phyloP scores from a whole-genome alignment of 495 filamentous ascomycete genomes.

The Talaromyces proteolyticus region DNA sequence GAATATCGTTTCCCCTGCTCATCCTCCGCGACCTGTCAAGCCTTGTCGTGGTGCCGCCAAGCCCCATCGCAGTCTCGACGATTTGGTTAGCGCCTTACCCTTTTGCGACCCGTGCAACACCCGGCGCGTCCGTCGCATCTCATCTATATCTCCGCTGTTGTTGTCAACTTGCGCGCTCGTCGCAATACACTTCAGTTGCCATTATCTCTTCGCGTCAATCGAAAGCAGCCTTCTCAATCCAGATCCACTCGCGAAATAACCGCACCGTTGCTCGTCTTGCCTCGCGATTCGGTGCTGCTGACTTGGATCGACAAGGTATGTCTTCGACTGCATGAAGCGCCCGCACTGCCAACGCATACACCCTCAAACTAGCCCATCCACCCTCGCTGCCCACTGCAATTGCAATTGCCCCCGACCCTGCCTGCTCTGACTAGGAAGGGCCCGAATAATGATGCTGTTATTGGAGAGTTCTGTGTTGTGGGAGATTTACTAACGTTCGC shows the following conservation, averaged over 20 bases:
- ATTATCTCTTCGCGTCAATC: no score
- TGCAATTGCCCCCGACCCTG: no score
- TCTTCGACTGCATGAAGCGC: conserved; percentile 30
- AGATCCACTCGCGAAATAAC: not conserved
- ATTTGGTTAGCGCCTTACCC: not conserved
- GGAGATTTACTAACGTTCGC: no score
- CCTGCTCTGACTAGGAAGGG: no score
- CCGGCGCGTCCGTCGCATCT: not conserved
- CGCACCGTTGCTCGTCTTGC: not conserved
- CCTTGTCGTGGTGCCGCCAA: not conserved
- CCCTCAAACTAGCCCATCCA: conserved; percentile 17
- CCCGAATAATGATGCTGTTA: no score
- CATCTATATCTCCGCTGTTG: not conserved
- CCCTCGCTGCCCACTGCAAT: conserved; percentile 12
- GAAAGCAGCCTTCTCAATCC: not conserved
- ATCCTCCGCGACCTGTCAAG: not conserved
- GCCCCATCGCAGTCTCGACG: not conserved
- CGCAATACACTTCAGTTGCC: conserved; percentile 6
- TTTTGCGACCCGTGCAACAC: not conserved
- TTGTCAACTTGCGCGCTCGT: not conserved
- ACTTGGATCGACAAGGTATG: conserved; percentile 36
- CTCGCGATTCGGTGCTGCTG: not conserved
- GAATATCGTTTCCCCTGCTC: not conserved
- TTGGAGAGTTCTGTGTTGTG: no score
- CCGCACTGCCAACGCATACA: conserved; percentile 46